A percentile compares a stretch with the other conserved stretches of the same genome.
Conservation (phyloP, 2,329 filamentous ascomycete genomes). For the Hymenoscyphus scutula region DNA sequence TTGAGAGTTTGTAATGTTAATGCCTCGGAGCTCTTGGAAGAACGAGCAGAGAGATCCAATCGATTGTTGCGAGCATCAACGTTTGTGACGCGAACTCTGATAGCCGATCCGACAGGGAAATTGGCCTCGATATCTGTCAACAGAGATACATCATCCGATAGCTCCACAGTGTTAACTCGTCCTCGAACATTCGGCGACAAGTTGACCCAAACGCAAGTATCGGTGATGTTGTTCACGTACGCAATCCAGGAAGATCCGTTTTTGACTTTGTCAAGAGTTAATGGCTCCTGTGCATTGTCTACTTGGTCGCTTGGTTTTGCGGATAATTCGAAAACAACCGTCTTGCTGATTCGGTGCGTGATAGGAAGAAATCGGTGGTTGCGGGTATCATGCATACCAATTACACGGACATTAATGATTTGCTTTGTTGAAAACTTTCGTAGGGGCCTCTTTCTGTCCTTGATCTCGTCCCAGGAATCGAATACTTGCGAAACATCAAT, state of each 20-base stretch:
- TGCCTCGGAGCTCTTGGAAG: constrained; percentile 52
- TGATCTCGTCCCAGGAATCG: constrained; percentile 82
- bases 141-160: constrained; percentile 80
- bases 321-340: constrained; percentile 80
- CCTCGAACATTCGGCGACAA: constrained; percentile 85
- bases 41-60: constrained; percentile 79
- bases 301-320: constrained; percentile 63
- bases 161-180: constrained; percentile 76
- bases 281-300: constrained; percentile 55
- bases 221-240: constrained; percentile 85
- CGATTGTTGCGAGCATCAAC: constrained; percentile 71
- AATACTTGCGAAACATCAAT: constrained; percentile 91
- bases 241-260: constrained; percentile 71
- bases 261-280: constrained; percentile 71
- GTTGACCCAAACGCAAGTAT: constrained; percentile 85
- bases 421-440: constrained; percentile 69
- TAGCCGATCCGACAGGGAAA: constrained; percentile 86
- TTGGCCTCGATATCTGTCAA: constrained; percentile 72
- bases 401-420: constrained; percentile 68
- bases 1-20: constrained; percentile 71
- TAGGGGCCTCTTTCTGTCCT: constrained; percentile 78
- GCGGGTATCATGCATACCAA: constrained; percentile 85
- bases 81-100: constrained; percentile 74
- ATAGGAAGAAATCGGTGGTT: constrained; percentile 92
- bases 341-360: constrained; percentile 77